These are phyloP conservation scores for Epichloe uncinata DNA, from an alignment of 2,329 filamentous ascomycete genomes.

Conservation along the genomic window DNA sequence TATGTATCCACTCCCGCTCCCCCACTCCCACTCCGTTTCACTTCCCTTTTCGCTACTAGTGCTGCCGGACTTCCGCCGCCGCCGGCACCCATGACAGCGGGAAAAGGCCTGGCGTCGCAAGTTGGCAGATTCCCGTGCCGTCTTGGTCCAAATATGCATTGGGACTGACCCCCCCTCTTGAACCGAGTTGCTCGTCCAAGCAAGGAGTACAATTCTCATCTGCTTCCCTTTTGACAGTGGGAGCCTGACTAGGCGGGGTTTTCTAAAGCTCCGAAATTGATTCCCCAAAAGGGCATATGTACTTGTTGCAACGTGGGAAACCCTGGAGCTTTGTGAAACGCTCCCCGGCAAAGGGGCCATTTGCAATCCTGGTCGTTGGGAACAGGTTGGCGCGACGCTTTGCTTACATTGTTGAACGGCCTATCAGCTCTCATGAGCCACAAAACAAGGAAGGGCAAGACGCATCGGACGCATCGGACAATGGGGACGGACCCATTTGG, in stretches of 20 bases:
- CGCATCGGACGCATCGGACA: not conserved
- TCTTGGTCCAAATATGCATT: not conserved
- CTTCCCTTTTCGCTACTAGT: not conserved
- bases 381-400: too few species aligned
- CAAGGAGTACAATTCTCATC: too few species aligned
- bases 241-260: too few species aligned
- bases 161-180: too few species aligned
- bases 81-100: not conserved
- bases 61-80: not conserved
- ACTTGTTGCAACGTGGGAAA: not conserved
- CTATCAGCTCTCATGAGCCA: too few species aligned
- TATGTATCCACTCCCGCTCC: too few species aligned
- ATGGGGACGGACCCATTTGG: too few species aligned
- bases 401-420: conserved; percentile 1
- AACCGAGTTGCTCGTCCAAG: too few species aligned
- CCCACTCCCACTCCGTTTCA: too few species aligned
- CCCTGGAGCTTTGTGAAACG: conserved; percentile 4
- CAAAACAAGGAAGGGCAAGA: not conserved
- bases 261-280: not conserved
- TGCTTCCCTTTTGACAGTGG: too few species aligned
- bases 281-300: not conserved
- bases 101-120: not conserved
- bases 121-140: not conserved
- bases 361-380: not conserved
- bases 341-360: not conserved